Evolutionary conservation across 768 basidiomycete genomes (phyloP), one percentile per base, ranked within the genome.

Genomic region (Mycena belliarum): DNA sequence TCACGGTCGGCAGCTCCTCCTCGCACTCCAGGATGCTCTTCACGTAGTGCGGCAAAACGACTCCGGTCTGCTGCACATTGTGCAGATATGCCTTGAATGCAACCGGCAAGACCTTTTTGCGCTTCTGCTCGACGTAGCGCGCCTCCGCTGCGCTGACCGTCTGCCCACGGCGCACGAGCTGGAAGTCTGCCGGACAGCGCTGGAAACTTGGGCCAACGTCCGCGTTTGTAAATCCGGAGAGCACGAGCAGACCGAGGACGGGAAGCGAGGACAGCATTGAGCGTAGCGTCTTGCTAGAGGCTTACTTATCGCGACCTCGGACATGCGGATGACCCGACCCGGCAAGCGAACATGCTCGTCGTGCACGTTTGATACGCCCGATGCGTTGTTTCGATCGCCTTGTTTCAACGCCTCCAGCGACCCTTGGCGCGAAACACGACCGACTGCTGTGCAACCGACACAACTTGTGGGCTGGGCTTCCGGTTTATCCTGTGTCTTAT

Each of bases 71-170:
- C 41, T 75, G 60, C 29, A 76, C 75, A 42, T 74, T 75, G 4
- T 68, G 35, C 32, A 80, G 71, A 61, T 81, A 82, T 2, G 60
- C 26, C 44, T 66, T 64, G 75, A 75, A 82, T 0, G 79, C 75
- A 0, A 65, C 57, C 0, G 78, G 76, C 10, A 79, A 66, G 26
- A 78, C 73, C 12, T 72, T 51, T 0, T 70, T 52, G 20, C 66
- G 66, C 12, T 78, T 73, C 6, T 65, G 59, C 12, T 67, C 40
- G 45, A 80, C 54, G 63, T 82, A 82, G 6, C 57, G 50, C 1
- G 60, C 16, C 57, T 82, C 81, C 1, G 64, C 63, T 1, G 63
- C 4, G 52, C 72, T 72, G 26, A 82, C 74, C 0, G 66, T 49
- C 61, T 79, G 78, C 2, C 61, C 61, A 16, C 54, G 61, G 1